These are phyloP conservation scores for Xerocomellus intermedius DNA, from an alignment of 768 basidiomycete species.

Conservation along the genomic window DNA sequence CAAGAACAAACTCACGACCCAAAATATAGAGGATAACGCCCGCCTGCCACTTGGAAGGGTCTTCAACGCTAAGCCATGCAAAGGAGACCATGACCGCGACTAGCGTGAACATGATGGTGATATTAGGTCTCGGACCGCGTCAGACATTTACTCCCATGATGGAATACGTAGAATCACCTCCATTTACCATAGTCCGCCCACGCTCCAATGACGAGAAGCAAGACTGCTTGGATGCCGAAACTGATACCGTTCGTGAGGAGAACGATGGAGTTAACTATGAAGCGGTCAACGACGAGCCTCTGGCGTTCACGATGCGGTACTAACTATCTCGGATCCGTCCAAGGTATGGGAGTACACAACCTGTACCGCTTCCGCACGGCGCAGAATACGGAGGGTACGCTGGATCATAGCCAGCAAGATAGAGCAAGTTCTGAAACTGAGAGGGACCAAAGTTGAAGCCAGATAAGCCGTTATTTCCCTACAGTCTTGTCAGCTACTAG, in stretches of 20 bases:
- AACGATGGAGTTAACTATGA: slow-evolving; percentile 71
- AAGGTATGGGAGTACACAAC: slow-evolving; percentile 66
- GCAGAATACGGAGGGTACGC: slow-evolving; percentile 50
- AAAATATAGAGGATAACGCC: slow-evolving; percentile 63
- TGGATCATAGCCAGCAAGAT: slow-evolving; percentile 71
- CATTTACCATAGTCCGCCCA: slow-evolving; percentile 84
- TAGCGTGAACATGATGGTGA: slow-evolving; percentile 72
- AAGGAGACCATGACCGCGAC: slow-evolving; percentile 67
- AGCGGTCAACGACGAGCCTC: not conserved
- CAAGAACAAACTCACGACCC: slow-evolving; percentile 45
- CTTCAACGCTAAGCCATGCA: slow-evolving; percentile 73
- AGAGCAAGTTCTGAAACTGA: slow-evolving; percentile 73
- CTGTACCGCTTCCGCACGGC: slow-evolving; percentile 47
- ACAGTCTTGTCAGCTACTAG: not conserved
- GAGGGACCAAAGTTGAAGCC: slow-evolving; percentile 73
- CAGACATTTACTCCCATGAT: not conserved
- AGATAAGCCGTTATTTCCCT: slow-evolving; percentile 67
- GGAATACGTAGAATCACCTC: slow-evolving; percentile 43
- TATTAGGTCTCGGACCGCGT: slow-evolving; percentile 54
- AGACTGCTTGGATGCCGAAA: slow-evolving; percentile 70
- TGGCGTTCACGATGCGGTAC: slow-evolving; percentile 15
- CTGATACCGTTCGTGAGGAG: slow-evolving; percentile 77
- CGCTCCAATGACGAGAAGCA: slow-evolving; percentile 65
- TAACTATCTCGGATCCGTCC: slow-evolving; percentile 59
- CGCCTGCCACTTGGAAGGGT: slow-evolving; percentile 60